phyloP scores from a whole-genome alignment of 2,329 filamentous ascomycete genomes.

The Chalaropsis thielavioides region DNA sequence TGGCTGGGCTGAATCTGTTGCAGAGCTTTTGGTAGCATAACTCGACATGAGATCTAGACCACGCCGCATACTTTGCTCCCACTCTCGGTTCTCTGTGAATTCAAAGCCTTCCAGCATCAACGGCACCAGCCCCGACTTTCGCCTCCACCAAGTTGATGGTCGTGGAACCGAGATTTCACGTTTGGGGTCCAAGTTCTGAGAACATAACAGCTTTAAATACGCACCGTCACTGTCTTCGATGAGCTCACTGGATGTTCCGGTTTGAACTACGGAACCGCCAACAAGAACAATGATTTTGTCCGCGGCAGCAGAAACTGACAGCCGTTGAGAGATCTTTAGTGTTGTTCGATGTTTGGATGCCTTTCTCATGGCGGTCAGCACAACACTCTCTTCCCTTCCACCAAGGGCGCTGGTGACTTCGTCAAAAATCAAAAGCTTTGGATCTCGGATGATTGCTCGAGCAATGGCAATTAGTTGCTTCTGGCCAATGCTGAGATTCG shows the following conservation, averaged over 20 bases:
- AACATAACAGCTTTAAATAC: constrained; percentile 32
- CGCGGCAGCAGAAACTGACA: constrained; percentile 42
- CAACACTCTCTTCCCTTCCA: constrained; percentile 30
- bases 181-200: constrained; percentile 21
- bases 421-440: constrained; percentile 46
- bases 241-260: constrained; percentile 44
- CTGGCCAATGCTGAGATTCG: constrained; percentile 48
- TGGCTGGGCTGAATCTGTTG: background rate
- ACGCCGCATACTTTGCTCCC: constrained; percentile 13
- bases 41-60: constrained; percentile 12
- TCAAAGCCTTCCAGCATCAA: constrained; percentile 12
- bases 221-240: constrained; percentile 28
- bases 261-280: constrained; percentile 47
- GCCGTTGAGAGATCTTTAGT: constrained; percentile 46
- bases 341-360: constrained; percentile 44
- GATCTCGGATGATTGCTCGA: constrained; percentile 29
- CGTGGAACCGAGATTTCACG: constrained; percentile 10
- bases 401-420: constrained; percentile 48
- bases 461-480: constrained; percentile 49
- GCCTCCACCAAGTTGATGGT: constrained; percentile 15
- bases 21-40: background rate
- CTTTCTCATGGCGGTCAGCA: constrained; percentile 39
- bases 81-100: constrained; percentile 12
- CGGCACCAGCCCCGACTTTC: constrained; percentile 15
- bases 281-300: constrained; percentile 52